phyloP scores from a whole-genome alignment of 2,329 filamentous ascomycete genomes.

The Venturia effusa region DNA sequence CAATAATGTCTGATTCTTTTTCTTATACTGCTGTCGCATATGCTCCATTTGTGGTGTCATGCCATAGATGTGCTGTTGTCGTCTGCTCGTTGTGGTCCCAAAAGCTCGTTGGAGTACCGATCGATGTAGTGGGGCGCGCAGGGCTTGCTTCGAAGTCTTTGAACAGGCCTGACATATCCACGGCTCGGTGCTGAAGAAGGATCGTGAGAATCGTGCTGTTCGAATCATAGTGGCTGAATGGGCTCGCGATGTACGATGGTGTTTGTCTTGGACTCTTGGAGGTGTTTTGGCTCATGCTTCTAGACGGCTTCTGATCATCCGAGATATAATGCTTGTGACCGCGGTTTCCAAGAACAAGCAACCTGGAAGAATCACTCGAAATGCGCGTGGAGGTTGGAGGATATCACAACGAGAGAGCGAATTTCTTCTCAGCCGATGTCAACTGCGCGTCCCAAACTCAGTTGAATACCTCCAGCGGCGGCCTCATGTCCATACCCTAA shows the following conservation, averaged over 20 bases:
- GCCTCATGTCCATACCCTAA: background rate
- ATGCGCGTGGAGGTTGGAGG: background rate
- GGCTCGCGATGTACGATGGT: conserved; percentile 11
- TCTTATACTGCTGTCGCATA: conserved; percentile 51
- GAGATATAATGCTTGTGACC: background rate
- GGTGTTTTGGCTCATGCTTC: background rate
- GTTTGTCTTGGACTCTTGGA: background rate
- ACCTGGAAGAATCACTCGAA: no score
- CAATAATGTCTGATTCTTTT: conserved; percentile 58
- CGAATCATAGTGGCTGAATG: conserved; percentile 10
- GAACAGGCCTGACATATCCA: conserved; percentile 29
- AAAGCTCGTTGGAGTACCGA: conserved; percentile 20
- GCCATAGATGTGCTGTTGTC: conserved; percentile 16
- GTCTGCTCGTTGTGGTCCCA: conserved; percentile 22
- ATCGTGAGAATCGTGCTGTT: conserved; percentile 6
- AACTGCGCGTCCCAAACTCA: background rate
- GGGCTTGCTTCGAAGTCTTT: conserved; percentile 15
- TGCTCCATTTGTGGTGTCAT: conserved; percentile 49
- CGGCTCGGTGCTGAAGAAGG: conserved; percentile 16
- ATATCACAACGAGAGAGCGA: background rate
- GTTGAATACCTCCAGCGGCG: background rate
- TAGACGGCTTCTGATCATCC: background rate
- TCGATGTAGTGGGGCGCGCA: background rate
- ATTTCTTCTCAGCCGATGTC: no score
- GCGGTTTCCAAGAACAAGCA: background rate